phyloP scores from a whole-genome alignment of 805 yeast species.

The Monosporozyma servazzii region DNA sequence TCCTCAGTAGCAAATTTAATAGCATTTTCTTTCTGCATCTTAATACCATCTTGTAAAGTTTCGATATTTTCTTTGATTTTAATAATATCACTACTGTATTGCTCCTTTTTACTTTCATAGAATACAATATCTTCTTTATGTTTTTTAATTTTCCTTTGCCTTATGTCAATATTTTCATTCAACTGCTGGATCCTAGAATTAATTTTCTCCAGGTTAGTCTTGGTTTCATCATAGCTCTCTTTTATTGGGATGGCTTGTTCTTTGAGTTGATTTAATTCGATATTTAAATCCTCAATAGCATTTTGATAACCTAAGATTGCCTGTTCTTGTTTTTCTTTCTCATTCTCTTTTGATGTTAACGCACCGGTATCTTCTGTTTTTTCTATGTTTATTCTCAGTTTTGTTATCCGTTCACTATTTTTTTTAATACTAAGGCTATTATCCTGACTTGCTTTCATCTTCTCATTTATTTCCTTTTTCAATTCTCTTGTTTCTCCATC shows the following conservation, averaged over 20 bases:
- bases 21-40: slow-evolving; percentile 27
- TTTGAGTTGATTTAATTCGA: slow-evolving; percentile 15
- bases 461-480: slow-evolving; percentile 4
- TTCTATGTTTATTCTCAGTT: slow-evolving; percentile 17
- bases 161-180: slow-evolving; percentile 10
- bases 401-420: slow-evolving; percentile 21
- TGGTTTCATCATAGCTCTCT: slow-evolving; percentile 12
- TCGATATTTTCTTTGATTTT: slow-evolving; percentile 18
- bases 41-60: slow-evolving; percentile 24
- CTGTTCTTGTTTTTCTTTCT: slow-evolving; percentile 18
- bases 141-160: slow-evolving; percentile 15
- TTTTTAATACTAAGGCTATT: slow-evolving; percentile 20
- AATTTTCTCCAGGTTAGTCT: slow-evolving; percentile 4
- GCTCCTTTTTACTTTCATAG: slow-evolving; percentile 15
- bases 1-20: slow-evolving; percentile 38
- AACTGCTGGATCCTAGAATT: slow-evolving; percentile 11
- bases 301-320: slow-evolving; percentile 19
- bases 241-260: slow-evolving; percentile 15
- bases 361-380: slow-evolving; percentile 25
- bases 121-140: slow-evolving; percentile 20
- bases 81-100: slow-evolving; percentile 10
- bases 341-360: slow-evolving; percentile 16
- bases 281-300: slow-evolving; percentile 20
- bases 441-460: slow-evolving; percentile 28
- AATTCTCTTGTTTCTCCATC: slow-evolving; percentile 5